These are phyloP conservation scores for Potentilla sterilis DNA, from an alignment of 306 rosid species.

Conservation along the genomic window DNA sequence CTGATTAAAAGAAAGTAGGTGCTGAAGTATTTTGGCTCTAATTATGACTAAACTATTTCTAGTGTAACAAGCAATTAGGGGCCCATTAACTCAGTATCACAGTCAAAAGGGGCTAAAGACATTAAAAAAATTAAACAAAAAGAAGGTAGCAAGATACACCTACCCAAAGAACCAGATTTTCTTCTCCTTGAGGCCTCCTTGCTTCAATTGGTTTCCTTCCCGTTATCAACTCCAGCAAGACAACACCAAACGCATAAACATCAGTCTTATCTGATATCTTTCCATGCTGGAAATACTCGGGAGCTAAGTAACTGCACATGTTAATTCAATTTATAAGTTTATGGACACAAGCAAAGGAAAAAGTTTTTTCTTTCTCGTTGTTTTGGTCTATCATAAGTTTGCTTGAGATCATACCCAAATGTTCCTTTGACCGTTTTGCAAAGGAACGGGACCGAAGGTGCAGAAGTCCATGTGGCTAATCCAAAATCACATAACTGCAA, in stretches of 20 bases:
- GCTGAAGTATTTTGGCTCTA: neutral
- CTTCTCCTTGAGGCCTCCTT: slow-evolving; percentile 71
- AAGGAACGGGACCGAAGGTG: slow-evolving; percentile 94
- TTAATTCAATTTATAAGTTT: neutral
- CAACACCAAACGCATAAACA: slow-evolving; percentile 92
- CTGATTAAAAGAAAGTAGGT: neutral
- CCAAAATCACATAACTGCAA: slow-evolving; percentile 91
- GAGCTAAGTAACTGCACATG: slow-evolving; percentile 76
- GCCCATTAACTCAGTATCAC: slow-evolving; percentile 16
- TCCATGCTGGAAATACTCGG: slow-evolving; percentile 98
- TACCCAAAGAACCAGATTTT: slow-evolving; percentile 94
- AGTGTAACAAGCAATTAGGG: slow-evolving; percentile 12
- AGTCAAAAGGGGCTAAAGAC: slow-evolving; percentile 9
- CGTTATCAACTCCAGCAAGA: slow-evolving; percentile 85
- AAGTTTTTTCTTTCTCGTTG: neutral
- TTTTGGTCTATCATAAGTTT: slow-evolving; percentile 1
- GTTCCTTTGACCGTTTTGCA: slow-evolving; percentile 99
- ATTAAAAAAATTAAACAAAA: neutral
- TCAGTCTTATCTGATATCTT: slow-evolving; percentile 94
- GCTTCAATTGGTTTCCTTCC: slow-evolving; percentile 93
- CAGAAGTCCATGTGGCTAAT: slow-evolving; percentile 97
- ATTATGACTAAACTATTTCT: slow-evolving; percentile 12
- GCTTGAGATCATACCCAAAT: slow-evolving; percentile 65
- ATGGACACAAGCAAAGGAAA: slow-evolving; percentile 7
- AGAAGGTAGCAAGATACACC: slow-evolving; percentile 31